phyloP scores from a whole-genome alignment of 2,329 filamentous ascomycete genomes.

The Monosporascus sp. region DNA sequence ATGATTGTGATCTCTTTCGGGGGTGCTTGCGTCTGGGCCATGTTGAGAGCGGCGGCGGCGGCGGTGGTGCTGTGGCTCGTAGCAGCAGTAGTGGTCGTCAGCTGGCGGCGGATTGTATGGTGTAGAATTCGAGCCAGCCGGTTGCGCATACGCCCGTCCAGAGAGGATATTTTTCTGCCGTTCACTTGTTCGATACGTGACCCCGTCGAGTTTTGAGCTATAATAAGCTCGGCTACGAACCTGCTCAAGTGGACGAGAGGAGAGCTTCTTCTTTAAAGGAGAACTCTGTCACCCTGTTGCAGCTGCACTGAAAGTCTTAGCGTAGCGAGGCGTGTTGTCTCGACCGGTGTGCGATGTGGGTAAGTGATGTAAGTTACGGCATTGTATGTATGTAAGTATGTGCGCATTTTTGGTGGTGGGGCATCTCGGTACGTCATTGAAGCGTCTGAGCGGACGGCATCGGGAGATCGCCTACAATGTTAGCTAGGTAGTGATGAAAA shows the following conservation, averaged over 20 bases:
- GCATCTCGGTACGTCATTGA: background rate
- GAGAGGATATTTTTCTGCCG: no score
- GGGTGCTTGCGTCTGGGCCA: background rate
- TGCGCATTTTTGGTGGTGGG: background rate
- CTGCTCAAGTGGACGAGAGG: no score
- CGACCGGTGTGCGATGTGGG: background rate
- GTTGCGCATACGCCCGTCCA: no score
- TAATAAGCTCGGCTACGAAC: no score
- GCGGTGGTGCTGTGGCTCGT: background rate
- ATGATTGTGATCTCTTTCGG: conserved; percentile 27
- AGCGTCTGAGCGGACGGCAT: background rate
- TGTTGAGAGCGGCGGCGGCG: background rate
- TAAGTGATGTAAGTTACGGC: background rate
- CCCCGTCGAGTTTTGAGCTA: no score
- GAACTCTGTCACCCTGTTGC: no score
- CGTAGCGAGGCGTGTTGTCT: no score
- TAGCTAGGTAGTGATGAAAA: no score
- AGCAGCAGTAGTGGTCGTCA: background rate
- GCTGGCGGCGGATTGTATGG: background rate
- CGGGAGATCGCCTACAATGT: no score
- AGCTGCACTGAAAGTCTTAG: no score
- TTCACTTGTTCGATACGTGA: no score
- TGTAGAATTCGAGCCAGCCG: background rate
- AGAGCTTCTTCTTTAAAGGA: no score
- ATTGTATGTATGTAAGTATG: background rate